Conservation (phyloP, 2,329 filamentous ascomycete species). For the Colletotrichum sp. region DNA sequence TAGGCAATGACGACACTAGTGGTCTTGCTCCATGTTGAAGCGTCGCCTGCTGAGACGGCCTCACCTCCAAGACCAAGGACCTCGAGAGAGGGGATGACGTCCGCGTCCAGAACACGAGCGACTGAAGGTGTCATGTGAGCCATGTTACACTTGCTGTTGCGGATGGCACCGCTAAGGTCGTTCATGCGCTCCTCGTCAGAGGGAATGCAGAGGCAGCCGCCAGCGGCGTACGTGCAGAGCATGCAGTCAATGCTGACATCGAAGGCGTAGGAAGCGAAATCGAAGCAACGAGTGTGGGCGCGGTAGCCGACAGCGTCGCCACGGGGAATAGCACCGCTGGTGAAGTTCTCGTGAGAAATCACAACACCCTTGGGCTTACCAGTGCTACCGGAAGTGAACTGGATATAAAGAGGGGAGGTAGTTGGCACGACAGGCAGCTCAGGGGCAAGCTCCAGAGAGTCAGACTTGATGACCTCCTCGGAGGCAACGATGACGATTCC, state of each 20-base stretch:
- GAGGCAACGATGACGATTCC: conserved; percentile 39
- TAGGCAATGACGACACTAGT: conserved; percentile 57
- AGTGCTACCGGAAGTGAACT: conserved; percentile 71
- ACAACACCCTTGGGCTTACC: conserved; percentile 69
- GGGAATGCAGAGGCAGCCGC: conserved; percentile 58
- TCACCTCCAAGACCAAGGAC: conserved; percentile 57
- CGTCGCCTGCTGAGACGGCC: conserved; percentile 56
- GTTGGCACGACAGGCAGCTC: conserved; percentile 44
- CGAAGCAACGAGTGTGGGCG: conserved; percentile 46
- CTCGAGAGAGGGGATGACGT: conserved; percentile 50
- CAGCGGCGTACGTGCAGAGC: conserved; percentile 55
- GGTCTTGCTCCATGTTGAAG: conserved; percentile 49
- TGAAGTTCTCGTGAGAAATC: conserved; percentile 51
- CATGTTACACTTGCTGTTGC: conserved; percentile 50
- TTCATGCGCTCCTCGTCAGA: conserved; percentile 60
- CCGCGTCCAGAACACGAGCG: conserved; percentile 49
- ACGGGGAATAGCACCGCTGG: conserved; percentile 48
- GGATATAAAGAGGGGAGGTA: conserved; percentile 54
- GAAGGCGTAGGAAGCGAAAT: conserved; percentile 59
- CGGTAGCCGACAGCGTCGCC: conserved; percentile 47
- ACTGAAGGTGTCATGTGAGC: conserved; percentile 58
- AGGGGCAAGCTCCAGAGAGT: conserved; percentile 10
- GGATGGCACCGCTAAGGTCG: conserved; percentile 50
- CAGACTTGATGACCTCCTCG: neutral
- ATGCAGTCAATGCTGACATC: conserved; percentile 61